These are phyloP conservation scores for Cyclotella sp. DNA, from an alignment of 108 stramenopile species.

Conservation along the genomic window DNA sequence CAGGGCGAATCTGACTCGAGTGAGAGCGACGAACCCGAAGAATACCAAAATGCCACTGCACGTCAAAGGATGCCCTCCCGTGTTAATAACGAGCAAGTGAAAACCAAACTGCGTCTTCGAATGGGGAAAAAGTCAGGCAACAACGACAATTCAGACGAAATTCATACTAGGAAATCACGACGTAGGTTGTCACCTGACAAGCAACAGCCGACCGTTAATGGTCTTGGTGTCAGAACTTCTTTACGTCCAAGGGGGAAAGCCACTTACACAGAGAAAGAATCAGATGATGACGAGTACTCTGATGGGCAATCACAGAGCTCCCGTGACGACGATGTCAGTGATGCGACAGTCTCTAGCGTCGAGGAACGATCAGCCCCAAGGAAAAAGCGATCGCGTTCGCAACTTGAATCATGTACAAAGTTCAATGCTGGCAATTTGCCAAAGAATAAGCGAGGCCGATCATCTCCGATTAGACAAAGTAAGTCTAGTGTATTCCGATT, in stretches of 20 bases:
- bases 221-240: slow-evolving; percentile 13
- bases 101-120: no score
- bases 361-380: slow-evolving; percentile 19
- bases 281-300: not conserved
- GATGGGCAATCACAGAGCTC: not conserved
- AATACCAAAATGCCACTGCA: no score
- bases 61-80: no score
- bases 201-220: not conserved
- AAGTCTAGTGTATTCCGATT: not conserved
- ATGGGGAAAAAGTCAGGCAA: no score
- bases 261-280: slow-evolving; percentile 25
- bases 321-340: slow-evolving; percentile 5
- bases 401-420: not conserved
- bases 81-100: no score
- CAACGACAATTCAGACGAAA: no score
- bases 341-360: slow-evolving; percentile 13
- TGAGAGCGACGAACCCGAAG: no score
- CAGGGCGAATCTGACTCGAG: no score
- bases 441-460: slow-evolving; percentile 19
- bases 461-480: not conserved
- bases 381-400: slow-evolving; percentile 14
- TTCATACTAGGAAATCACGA: not conserved
- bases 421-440: not conserved
- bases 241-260: slow-evolving; percentile 27
- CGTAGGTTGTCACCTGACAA: not conserved